Base-by-base conservation (phyloP, 345 rosid genomes). In the Camelina hispida region DNA sequence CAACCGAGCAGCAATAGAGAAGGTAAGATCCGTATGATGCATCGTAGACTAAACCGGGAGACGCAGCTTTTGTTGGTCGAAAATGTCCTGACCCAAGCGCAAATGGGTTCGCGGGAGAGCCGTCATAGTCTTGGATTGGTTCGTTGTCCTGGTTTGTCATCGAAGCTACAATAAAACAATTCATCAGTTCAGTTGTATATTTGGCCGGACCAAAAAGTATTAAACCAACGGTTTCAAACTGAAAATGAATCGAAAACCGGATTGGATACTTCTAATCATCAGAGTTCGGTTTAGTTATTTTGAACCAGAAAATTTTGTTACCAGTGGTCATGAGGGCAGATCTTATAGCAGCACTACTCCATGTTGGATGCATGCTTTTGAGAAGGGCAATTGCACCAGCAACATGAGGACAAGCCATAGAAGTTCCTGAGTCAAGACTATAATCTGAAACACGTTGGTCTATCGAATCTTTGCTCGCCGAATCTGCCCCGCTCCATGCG, bases 381-480 rank as follows among this genome's bases (percentile, higher is more conserved):
- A 90, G 85, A 52, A 90, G 90, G 2, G 90, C 89, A 2, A 85
- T 89, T 4, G 78, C 78, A 20, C 83, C 98, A 15, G 95, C 84
- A 18, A 87, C 87, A 79, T 93, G 98, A 68, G 96, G 96, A 72
- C 87, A 82, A 62, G 96, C 65, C 96, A 93, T 90, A 0, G 98
- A 93, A 47, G 96, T 90, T 57, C 98, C 98, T 0, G 95, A 85
- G 4, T 51, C n/a, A 0, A 88, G 5, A 23, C 81, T 85, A 61
- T 80, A 93, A 44, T 78, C 42, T 0, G 79, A 81, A 1, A 47
- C 18, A 42, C 92, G 76, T 3, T 56, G 59, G 66, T 93, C 96
- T 0, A 37, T 55, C 6, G 73, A 40, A 10, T 73, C 8, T 70
- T 81, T 81, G 6, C 83, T 67, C 0, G 83, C 86, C 0, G 89